Base-by-base conservation (phyloP, 306 rosid species). In the Sophora flavescens region DNA sequence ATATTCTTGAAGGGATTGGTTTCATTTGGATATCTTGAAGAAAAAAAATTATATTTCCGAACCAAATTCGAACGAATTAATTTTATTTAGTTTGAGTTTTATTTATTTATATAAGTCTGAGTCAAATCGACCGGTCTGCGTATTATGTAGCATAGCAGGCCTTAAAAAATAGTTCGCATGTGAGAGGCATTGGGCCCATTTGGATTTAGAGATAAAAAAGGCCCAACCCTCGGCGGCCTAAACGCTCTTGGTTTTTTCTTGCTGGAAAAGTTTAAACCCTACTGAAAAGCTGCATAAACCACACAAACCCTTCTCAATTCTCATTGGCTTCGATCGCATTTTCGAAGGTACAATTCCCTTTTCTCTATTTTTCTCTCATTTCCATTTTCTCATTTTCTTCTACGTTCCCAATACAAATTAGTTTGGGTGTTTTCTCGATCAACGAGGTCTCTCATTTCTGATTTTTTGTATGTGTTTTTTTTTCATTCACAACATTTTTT, bases 231-330 rank as follows among this genome's bases (percentile, higher is more conserved):
- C n/a, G 6, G 6, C 41, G 2, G 0, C 36, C 13, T 12, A 60
- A 59, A 52, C 30, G 33, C 2, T 41, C 7, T 13, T 35, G 0
- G 10, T 3, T 5, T 72, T 61, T 68, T 73, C 83, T 73, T 81
- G 85, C 47, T 36, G 51, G 33, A 12, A 62, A 84, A 81, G 83
- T 73, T 78, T 64, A 76, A 81, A 81, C 83, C 85, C 78, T 68
- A 73, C 75, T 9, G 1, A 16, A 59, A 48, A 14, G 33, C 65
- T 17, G n/a, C 76, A 45, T 81, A 77, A 84, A 73, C 83, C 83
- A 80, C 45, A 2, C 6, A 32, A 62, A 61, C 18, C 0, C 67
- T 3, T 68, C 59, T 39, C 63, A 22, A 62, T 3, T 68, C 59
- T 39, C 63, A 22, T 32, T 47, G n/a, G 22, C 42, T 33, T 36